Evolutionary conservation across 2,329 filamentous ascomycete species (phyloP), one percentile per base, ranked within the genome.

Genomic region (Blumeria hordei): DNA sequence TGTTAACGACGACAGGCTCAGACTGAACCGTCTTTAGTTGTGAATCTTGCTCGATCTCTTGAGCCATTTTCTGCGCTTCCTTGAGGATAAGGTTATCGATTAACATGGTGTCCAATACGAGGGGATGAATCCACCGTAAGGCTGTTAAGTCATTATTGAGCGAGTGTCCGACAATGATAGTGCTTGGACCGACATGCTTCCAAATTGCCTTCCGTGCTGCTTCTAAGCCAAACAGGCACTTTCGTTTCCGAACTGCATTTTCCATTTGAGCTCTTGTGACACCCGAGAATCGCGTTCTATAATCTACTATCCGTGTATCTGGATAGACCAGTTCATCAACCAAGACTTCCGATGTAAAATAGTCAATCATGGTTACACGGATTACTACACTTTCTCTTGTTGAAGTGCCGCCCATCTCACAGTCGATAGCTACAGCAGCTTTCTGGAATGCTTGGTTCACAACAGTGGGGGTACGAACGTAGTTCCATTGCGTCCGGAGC

Each of bases 311-410:
- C 8, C 60, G 60, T 0, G 70, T 67, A 10, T 67, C 62, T 0
- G 75, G 75, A 50, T 64, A 70, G 3, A 78, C 74, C 1, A 78
- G 66, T 6, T 64, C 68, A 61, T 78, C 71, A 34, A 78, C 61
- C 1, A 78, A 68, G 10, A 72, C 60, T 12, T 69, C 60, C 3
- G 69, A 67, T 0, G 70, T 69, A 60, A 76, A 74, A 60, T 72
- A 74, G 60, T 77, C 74, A 32, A 78, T 60, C 1, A 70, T 61
- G 0, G 71, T 72, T 1, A 78, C 44, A 3, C 74, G 72, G 56
- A 78, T 74, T 7, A 78, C 64, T 57, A 77, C 74, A 0, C 64
- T 62, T 9, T 77, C 72, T 6, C 70, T 69, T 5, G 64, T 64
- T 8, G 60, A 59, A 1, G 70, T 65, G 0, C 66, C 69, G 14